Evolutionary conservation across 208 protist genomes (phyloP).

Genomic region (Leishmania amazonensis): DNA sequence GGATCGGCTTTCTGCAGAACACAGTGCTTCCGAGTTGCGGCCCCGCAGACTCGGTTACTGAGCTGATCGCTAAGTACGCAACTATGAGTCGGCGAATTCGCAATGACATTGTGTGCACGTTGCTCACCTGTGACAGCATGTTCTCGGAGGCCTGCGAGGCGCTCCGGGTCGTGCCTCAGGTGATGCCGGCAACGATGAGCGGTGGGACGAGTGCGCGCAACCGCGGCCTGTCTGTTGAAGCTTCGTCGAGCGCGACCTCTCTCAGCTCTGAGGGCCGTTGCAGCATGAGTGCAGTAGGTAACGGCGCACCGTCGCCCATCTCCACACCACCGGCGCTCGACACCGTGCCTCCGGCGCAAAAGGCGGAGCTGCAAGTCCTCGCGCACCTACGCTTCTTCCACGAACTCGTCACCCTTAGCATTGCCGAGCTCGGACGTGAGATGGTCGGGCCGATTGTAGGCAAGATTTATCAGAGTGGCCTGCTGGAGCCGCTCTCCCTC

Average conservation of each 20-base stretch:
- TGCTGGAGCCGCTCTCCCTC: slow-evolving; percentile 71
- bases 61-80: slow-evolving; percentile 28
- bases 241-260: slow-evolving; percentile 22
- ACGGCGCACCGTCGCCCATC: slow-evolving; percentile 6
- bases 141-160: slow-evolving; percentile 60
- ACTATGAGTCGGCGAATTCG: slow-evolving; percentile 60
- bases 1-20: slow-evolving; percentile 47
- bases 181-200: not conserved
- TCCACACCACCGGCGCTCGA: slow-evolving; percentile 13
- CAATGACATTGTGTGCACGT: slow-evolving; percentile 61
- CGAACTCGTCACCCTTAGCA: slow-evolving; percentile 58
- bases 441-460: slow-evolving; percentile 61
- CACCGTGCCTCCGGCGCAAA: not conserved
- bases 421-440: slow-evolving; percentile 57
- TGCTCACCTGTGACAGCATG: slow-evolving; percentile 54
- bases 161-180: slow-evolving; percentile 41
- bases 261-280: slow-evolving; percentile 8
- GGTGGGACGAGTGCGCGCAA: slow-evolving; percentile 10
- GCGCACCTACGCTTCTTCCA: slow-evolving; percentile 76
- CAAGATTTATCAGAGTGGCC: slow-evolving; percentile 58
- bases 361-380: slow-evolving; percentile 66
- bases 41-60: slow-evolving; percentile 8
- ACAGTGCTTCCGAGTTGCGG: slow-evolving; percentile 29
- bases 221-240: slow-evolving; percentile 17
- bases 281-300: not conserved